Evolutionary conservation across 139 green algal genomes (phyloP), one percentile per base, ranked within the genome.

Genomic region (Pseudopediastrum boryanum): DNA sequence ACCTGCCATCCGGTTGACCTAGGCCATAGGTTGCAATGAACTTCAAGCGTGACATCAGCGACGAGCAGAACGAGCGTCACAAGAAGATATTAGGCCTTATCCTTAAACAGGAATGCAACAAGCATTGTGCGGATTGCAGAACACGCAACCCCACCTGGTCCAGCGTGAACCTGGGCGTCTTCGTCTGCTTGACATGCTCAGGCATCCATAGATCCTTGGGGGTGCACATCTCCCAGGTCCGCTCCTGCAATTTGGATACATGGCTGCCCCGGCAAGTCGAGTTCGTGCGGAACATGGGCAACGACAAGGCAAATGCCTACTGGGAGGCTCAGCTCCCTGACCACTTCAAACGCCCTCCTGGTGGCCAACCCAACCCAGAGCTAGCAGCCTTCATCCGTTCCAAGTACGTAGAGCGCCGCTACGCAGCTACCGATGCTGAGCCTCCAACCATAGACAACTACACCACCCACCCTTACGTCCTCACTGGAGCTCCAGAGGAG

Each of bases 191-290:
- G 7, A 95, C 93, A 41, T 98, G 94, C 88, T 94, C 88, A 13
- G 91, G 94, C 29, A 88, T 97, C 35, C 94, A 98, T 72, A 87
- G 94, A 50, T 94, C 89, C 27, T 81, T 98, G 35, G 94, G 94
- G 16, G 92, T 96, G 41, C 94, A 98, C 87, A 90, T 94, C 64
- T 94, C 86, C 52, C 93, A 98, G 77, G 82, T 90, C 21, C 86
- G 92, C 31, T 95, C 89, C 23, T 94, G 89, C 80, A 96, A 91
- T 66, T 72, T 97, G 76, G 94, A 98, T 86, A 98, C 94, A 21
- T 97, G 94, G 94, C 88, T 98, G 31, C 94, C 94, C 21, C 89
- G 94, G 63, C 94, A 98, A 76, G 91, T 98, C n/a, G 92, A 91
- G 12, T 96, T 96, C 81, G 85, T 94, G 38, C 70, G 84, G n/a